These are phyloP conservation scores for Saccharomycopsis selenospora DNA, from an alignment of 805 yeast genomes.

Conservation along the genomic window DNA sequence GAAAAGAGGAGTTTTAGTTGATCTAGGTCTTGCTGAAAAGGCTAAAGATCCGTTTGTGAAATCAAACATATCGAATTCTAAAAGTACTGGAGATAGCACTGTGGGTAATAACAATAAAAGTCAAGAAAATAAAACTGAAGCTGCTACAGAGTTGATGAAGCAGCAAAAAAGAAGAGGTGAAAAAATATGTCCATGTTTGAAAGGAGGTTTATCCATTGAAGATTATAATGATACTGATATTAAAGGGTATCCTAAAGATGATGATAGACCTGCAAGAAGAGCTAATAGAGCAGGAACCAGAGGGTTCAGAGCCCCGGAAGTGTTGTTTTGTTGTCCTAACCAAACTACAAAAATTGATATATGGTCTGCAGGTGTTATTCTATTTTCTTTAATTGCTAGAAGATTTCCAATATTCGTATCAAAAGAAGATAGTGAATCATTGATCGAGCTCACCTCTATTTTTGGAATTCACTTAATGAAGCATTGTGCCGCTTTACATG, in stretches of 20 bases:
- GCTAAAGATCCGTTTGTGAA: slow-evolving; percentile 20
- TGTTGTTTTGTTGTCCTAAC: slow-evolving; percentile 73
- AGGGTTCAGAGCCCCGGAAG: slow-evolving; percentile 94
- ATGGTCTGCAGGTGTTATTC: slow-evolving; percentile 90
- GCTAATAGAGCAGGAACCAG: slow-evolving; percentile 97
- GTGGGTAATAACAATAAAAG: slow-evolving; percentile 10
- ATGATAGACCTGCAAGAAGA: slow-evolving; percentile 78
- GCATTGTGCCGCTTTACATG: slow-evolving; percentile 77
- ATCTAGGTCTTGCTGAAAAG: slow-evolving; percentile 84
- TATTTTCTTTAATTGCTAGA: slow-evolving; percentile 67
- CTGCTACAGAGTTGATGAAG: no score
- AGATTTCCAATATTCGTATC: slow-evolving; percentile 93
- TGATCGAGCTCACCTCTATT: slow-evolving; percentile 73
- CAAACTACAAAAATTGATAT: slow-evolving; percentile 79
- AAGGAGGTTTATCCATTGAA: slow-evolving; percentile 27
- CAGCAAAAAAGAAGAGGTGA: slow-evolving; percentile 23
- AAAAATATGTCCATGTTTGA: slow-evolving; percentile 49
- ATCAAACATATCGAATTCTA: slow-evolving; percentile 24
- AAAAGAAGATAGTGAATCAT: slow-evolving; percentile 86
- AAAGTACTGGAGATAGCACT: slow-evolving; percentile 23
- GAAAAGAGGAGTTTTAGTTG: slow-evolving; percentile 76
- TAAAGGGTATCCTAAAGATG: slow-evolving; percentile 79
- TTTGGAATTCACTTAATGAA: slow-evolving; percentile 72
- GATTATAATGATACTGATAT: slow-evolving; percentile 26
- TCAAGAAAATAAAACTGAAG: background rate